Evolutionary conservation across 83 land plant species (phyloP), one percentile per base, ranked within the genome.

Genomic region (Diphasiastrum complanatum): DNA sequence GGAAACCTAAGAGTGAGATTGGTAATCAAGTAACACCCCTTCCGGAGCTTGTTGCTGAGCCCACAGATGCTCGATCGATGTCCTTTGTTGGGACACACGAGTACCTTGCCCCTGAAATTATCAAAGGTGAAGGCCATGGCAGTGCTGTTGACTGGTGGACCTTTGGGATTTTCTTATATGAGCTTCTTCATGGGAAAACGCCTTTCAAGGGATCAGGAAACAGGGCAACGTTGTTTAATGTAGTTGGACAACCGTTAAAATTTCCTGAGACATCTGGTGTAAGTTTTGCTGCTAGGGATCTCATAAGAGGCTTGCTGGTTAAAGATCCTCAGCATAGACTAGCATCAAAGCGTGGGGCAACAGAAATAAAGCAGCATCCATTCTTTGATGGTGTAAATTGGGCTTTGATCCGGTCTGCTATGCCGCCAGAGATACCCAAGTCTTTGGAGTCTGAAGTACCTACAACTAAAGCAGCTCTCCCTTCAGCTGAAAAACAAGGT

Each of bases 61-160:
- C 84, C 50, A 81, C 84, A 6, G 60, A 36, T 22, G 84, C 84
- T 33, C 70, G 81, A 33, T 81, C 84, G 2, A 77, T 81, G 84
- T 81, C 84, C 19, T 81, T 81, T 46, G 84, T 81, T 16, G 84
- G 84, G 12, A 81, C 84, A 8, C 83, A 80, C 38, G 83, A 80
- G 38, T 80, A 80, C 61, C 63, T 80, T 28, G 76, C 83, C 5
- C 58, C n/a, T n/a, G n/a, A n/a, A n/a, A n/a, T n/a, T n/a, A 76
- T 80, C 51, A 68, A 72, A 56, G 83, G 84, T 16, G 81, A 81
- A 41, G 84, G 84, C 31, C 84, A 81, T 66, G 84, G 84, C 0
- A 81, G 84, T 74, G 74, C 84, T 46, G 84, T 81, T 25, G 89
- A 85, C 70, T 85, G 89, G 89, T 85, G 89, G 89, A 80, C 86